phyloP scores from a whole-genome alignment of 2,329 filamentous ascomycete species.

The Aspergillus cejpii region DNA sequence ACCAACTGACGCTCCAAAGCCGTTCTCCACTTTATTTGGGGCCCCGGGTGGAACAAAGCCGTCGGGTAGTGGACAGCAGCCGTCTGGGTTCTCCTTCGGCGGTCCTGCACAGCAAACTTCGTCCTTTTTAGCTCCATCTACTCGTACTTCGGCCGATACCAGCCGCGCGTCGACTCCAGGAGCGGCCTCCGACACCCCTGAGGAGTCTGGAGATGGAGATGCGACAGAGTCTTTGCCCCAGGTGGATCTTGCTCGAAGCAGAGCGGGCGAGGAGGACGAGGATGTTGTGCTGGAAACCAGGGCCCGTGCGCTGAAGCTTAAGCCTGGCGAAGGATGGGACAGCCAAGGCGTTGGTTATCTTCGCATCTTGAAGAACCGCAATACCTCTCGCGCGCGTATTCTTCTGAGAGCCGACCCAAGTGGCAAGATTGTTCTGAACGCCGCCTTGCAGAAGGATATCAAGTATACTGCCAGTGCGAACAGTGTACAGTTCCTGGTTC shows the following conservation, averaged over 20 bases:
- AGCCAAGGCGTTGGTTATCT: conserved; percentile 65
- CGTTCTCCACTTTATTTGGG: conserved; percentile 29
- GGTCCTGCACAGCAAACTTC: conserved; percentile 20
- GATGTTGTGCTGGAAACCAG: conserved; percentile 62
- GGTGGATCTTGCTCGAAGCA: conserved; percentile 61
- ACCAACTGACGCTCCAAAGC: conserved; percentile 21
- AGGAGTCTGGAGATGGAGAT: conserved; percentile 46
- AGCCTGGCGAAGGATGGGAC: conserved; percentile 52
- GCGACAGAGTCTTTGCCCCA: conserved; percentile 57
- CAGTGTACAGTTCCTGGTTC: conserved; percentile 42
- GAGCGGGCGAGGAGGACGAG: conserved; percentile 66
- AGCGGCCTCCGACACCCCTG: conserved; percentile 40
- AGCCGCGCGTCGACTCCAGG: conserved; percentile 45
- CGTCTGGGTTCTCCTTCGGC: conserved; percentile 39
- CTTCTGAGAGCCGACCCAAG: conserved; percentile 68
- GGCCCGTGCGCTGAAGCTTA: conserved; percentile 61
- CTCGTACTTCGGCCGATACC: conserved; percentile 31
- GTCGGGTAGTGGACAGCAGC: conserved; percentile 15
- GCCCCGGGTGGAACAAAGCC: conserved; percentile 17
- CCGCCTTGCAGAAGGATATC: conserved; percentile 54
- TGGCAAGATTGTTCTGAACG: conserved; percentile 68
- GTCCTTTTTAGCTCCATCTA: conserved; percentile 27
- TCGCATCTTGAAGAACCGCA: conserved; percentile 66
- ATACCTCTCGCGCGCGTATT: conserved; percentile 59
- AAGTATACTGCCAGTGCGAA: conserved; percentile 53